Evolutionary conservation across 352 stramenopile species (phyloP).

Genomic region (Pythium folliculosum): DNA sequence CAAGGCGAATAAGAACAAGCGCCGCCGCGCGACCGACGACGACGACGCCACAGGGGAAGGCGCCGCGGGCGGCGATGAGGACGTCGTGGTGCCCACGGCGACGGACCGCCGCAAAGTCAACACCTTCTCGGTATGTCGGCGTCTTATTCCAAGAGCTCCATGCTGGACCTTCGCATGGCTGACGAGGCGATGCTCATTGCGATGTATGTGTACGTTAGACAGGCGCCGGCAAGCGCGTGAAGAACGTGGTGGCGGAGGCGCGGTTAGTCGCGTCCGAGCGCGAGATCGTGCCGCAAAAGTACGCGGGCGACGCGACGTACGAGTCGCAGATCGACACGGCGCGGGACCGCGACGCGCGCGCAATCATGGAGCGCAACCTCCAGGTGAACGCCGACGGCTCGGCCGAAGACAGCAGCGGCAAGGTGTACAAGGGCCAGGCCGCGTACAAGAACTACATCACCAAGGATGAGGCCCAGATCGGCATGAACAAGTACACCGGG

Average conservation of each 20-base stretch:
- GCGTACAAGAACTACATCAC: slow-evolving; percentile 88
- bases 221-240: slow-evolving; percentile 48
- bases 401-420: slow-evolving; percentile 65
- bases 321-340: slow-evolving; percentile 85
- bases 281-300: slow-evolving; percentile 75
- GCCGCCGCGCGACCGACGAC: slow-evolving; percentile 39
- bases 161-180: background rate
- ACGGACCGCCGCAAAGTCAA: slow-evolving; percentile 49
- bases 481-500: slow-evolving; percentile 91
- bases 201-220: slow-evolving; percentile 35
- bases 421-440: slow-evolving; percentile 81
- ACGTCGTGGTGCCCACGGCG: slow-evolving; percentile 32
- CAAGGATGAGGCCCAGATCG: slow-evolving; percentile 87
- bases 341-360: slow-evolving; percentile 75
- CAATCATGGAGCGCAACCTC: slow-evolving; percentile 79
- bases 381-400: slow-evolving; percentile 71
- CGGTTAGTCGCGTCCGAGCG: slow-evolving; percentile 67
- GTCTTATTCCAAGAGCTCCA: background rate
- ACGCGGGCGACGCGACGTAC: slow-evolving; percentile 82
- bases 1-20: slow-evolving; percentile 58
- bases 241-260: slow-evolving; percentile 59
- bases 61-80: slow-evolving; percentile 22
- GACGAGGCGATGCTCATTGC: background rate
- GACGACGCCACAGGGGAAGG: slow-evolving; percentile 9
- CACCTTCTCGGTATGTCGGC: slow-evolving; percentile 50